Conservation (phyloP, 306 rosid species). For the Acacia acuminata region DNA sequence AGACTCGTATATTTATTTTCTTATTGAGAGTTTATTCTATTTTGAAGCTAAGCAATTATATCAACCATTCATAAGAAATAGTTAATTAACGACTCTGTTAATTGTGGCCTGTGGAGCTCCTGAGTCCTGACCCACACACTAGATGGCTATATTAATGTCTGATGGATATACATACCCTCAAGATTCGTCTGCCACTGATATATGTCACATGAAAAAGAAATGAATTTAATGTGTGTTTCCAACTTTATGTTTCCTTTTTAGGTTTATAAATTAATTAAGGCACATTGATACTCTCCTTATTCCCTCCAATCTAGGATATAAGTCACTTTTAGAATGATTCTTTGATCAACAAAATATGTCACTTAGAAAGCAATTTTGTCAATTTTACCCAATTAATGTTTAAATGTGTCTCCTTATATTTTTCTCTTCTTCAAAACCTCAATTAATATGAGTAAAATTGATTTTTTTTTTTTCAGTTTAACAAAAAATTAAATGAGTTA, state of each 20-base stretch:
- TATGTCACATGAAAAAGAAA: neutral
- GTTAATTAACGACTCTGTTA: neutral
- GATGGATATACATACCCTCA: neutral
- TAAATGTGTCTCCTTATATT: too few species aligned
- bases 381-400: too few species aligned
- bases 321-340: too few species aligned
- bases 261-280: neutral
- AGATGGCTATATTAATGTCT: neutral
- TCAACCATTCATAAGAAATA: neutral
- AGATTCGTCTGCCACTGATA: neutral
- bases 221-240: neutral
- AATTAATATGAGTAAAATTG: too few species aligned
- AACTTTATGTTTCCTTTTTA: neutral
- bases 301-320: too few species aligned
- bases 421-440: too few species aligned
- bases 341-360: too few species aligned
- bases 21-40: neutral
- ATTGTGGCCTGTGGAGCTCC: neutral
- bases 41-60: neutral
- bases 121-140: neutral
- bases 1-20: neutral
- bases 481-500: too few species aligned
- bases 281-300: neutral
- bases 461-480: too few species aligned
- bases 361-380: too few species aligned